Evolutionary conservation across 2,329 filamentous ascomycete species (phyloP), one percentile per base, ranked within the genome.

Genomic region (Aspergillus floridensis): DNA sequence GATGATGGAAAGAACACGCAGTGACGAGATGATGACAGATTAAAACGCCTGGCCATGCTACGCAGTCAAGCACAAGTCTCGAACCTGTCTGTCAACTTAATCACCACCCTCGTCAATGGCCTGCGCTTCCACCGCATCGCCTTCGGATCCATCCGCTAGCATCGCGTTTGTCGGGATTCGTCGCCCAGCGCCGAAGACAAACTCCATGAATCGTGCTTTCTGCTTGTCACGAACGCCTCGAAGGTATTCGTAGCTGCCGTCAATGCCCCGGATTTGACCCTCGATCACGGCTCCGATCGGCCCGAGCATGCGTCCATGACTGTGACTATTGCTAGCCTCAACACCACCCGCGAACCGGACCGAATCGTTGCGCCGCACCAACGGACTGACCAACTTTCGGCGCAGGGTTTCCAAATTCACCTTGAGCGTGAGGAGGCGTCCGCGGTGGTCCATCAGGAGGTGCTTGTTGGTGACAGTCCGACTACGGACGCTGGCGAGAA

Each of bases 391-490:
- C 19, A 97, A 82, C 73, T 93, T 95, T 63, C 89, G 84, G 38
- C 93, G 82, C 50, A 96, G 80, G n/a, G 84, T 88, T 78, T 97
- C 93, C 16, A 98, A 84, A 66, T 91, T 93, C 11, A 91, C 88
- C 73, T 96, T 95, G 46, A 98, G 83, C 2, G 89, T 89, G 56
- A 95, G 82, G 44, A 98, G 84, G 63, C 90, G 89, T 61, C 89
- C 87, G 68, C 96, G 95, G 75, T 97, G 93, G 68, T 92, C 89
- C 64, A 95, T 86, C 8, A 98, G 83, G 38, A 96, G 84, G 63
- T 87, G 86, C 77, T 97, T 97, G 79, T 97, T 96, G 62, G 86
- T 85, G 24, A 96, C 87, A 1, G 93, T 96, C 68, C 89, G 90
- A 59, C 89, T 86, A 63, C 92, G 87, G 58, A 98, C 89, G 65